These are phyloP conservation scores for Glycine soja DNA, from an alignment of 306 rosid species.

Conservation along the genomic window DNA sequence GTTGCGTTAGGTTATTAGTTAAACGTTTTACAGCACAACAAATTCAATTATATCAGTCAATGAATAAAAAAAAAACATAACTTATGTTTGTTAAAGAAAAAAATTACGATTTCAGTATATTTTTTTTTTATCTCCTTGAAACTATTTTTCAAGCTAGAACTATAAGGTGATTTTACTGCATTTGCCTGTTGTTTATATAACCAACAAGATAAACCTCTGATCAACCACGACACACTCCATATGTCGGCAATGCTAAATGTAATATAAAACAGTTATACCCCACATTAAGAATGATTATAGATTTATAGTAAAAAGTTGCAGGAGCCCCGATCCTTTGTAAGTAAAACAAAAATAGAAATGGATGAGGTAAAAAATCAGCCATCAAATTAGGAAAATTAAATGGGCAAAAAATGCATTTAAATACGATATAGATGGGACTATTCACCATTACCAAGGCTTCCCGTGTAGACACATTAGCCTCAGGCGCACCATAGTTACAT, in stretches of 20 bases:
- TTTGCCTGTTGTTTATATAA: not conserved
- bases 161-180: slow-evolving; percentile 2
- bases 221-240: not conserved
- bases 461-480: slow-evolving; percentile 79
- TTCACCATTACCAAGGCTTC: slow-evolving; percentile 88
- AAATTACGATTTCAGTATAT: not conserved
- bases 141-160: slow-evolving; percentile 16
- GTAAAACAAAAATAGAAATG: not conserved
- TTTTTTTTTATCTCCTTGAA: not conserved
- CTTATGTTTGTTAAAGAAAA: not conserved
- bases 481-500: slow-evolving; percentile 97
- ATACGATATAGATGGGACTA: slow-evolving; percentile 8
- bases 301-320: not conserved
- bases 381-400: slow-evolving; percentile 23
- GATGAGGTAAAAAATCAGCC: not conserved
- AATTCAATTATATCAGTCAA: not conserved
- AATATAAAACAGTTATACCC: not conserved
- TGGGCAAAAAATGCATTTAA: not conserved
- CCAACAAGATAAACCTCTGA: slow-evolving; percentile 2
- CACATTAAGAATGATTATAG: no score
- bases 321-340: not conserved
- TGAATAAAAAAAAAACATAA: not conserved
- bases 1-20: not conserved
- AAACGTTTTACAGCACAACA: not conserved
- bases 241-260: not conserved